phyloP scores from a whole-genome alignment of 441 rosid species.

The Codiaeum variegatum region DNA sequence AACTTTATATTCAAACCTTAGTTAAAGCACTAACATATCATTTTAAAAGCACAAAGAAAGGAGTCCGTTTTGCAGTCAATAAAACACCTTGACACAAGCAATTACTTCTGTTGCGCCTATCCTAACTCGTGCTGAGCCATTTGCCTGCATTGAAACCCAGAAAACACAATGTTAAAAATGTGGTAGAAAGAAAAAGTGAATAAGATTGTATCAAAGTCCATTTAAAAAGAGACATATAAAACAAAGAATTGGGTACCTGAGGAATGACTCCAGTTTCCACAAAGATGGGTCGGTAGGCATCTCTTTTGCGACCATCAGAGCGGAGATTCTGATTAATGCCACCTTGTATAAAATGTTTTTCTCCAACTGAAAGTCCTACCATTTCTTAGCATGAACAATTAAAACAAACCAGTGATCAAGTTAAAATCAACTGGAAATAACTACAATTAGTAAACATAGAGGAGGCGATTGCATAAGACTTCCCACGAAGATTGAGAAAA shows the following conservation, averaged over 20 bases:
- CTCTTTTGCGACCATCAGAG: conserved; percentile 70
- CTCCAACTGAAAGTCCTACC: conserved; percentile 77
- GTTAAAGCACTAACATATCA: background rate
- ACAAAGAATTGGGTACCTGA: conserved; percentile 41
- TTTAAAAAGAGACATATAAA: background rate
- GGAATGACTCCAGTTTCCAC: conserved; percentile 82
- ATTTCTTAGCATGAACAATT: conserved; percentile 28
- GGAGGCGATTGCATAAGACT: too few relatives aligned
- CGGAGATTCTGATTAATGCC: conserved; percentile 82
- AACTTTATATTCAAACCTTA: background rate
- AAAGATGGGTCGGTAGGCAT: conserved; percentile 54
- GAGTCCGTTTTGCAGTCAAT: background rate
- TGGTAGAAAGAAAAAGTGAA: background rate
- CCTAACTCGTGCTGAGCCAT: conserved; percentile 78
- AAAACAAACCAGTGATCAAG: background rate
- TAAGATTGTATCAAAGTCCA: background rate
- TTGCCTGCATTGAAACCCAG: conserved; percentile 43
- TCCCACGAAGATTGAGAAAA: too few relatives aligned
- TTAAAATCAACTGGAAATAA: background rate
- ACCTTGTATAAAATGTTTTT: conserved; percentile 60
- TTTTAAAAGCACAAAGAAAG: background rate
- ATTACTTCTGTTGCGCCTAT: conserved; percentile 80
- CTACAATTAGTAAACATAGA: too few relatives aligned
- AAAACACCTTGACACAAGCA: conserved; percentile 82
- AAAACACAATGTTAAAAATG: background rate